Evolutionary conservation across 192 early-diverging fungal species (phyloP), one percentile per base, ranked within the genome.

Genomic region (Helicostylum pulchrum): DNA sequence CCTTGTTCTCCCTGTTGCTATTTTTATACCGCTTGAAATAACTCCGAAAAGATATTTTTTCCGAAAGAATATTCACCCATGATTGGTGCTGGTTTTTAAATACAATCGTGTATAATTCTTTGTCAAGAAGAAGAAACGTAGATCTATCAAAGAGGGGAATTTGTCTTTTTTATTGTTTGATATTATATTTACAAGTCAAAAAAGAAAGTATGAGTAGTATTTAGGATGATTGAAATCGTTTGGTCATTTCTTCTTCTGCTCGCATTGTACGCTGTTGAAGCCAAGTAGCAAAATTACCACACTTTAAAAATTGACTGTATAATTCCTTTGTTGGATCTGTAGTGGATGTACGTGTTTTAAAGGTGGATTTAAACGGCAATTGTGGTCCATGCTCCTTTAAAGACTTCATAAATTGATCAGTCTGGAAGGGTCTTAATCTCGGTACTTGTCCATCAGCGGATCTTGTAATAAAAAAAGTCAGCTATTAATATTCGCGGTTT

Each of bases 271-370:
- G 83, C 43, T 87, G 78, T 11, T 90, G 90, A 23, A 99, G 83
- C 96, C 96, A 99, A 1, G 92, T 88, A 5, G 94, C 94, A 85
- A 99, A 99, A 66, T 95, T 97, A 50, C 92, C 89, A 50, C 93
- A 95, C 73, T 90, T 90, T 46, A 97, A 76, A 72, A 99, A 99
- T 54, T 86, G 85, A 34, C 75, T 67, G 76, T 99, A 99, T 54
- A 99, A 85, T 65, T 92, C 90, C 47, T 85, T 78, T 51, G 87
- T 75, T 34, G 90, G 71, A 50, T 86, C 79, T 21, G 77, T 77
- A 12, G 76, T 69, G 68, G 79, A 77, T 68, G 81, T 61, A 47
- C 75, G 61, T 15, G 75, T 65, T 76, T 80, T 70, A 82, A 90
- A 65, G 59, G 80, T 44, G 0, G 79, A 70, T 66, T 67, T 73